These are phyloP conservation scores for Kluyveromyces marxianus DNA, from an alignment of 1,139 yeast species.

Conservation along the genomic window DNA sequence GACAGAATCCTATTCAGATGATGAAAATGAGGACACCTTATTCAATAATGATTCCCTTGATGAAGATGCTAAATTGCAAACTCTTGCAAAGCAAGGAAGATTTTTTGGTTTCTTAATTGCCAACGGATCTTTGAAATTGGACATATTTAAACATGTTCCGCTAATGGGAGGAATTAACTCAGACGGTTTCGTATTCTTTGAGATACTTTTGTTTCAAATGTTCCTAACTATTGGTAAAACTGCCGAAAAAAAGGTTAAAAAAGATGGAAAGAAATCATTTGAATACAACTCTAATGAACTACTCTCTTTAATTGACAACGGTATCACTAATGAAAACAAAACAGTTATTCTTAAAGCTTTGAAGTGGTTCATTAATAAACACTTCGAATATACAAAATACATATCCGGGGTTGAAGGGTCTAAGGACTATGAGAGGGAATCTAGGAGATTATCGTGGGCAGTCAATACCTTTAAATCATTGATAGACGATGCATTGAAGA, in stretches of 20 bases:
- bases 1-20: conserved; percentile 37
- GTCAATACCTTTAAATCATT: conserved; percentile 12
- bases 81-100: conserved; percentile 66
- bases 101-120: conserved; percentile 70
- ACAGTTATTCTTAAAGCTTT: conserved; percentile 59
- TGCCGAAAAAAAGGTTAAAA: conserved; percentile 49
- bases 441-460: conserved; percentile 62
- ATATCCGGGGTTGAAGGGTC: conserved; percentile 35
- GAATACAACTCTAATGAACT: conserved; percentile 50
- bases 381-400: conserved; percentile 44
- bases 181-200: conserved; percentile 64
- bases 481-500: conserved; percentile 8
- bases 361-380: conserved; percentile 56
- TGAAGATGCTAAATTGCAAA: conserved; percentile 47
- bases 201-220: conserved; percentile 61
- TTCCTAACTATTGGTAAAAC: conserved; percentile 60
- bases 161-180: conserved; percentile 66
- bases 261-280: conserved; percentile 32
- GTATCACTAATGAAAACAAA: conserved; percentile 48
- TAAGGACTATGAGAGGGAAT: conserved; percentile 41
- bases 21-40: conserved; percentile 34
- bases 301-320: conserved; percentile 48
- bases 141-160: conserved; percentile 64
- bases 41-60: conserved; percentile 28
- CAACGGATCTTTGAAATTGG: conserved; percentile 66